Conservation (phyloP, 176 grass and related monocot genomes). For the Phragmites australis region DNA sequence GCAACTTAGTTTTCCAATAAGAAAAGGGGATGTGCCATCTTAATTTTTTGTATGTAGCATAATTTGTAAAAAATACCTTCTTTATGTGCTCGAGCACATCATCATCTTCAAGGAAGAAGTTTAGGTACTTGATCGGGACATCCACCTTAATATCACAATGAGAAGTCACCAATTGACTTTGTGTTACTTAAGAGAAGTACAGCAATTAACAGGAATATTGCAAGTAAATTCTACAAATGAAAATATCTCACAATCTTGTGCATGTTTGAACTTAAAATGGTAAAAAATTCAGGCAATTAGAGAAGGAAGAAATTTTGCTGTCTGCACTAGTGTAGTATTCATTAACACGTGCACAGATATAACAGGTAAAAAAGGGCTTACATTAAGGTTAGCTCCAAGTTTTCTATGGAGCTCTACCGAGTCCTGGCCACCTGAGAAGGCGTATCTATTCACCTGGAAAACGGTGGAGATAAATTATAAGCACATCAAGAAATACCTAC, state of each 20-base stretch:
- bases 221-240: background rate
- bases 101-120: conserved; percentile 99
- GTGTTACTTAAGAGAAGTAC: background rate
- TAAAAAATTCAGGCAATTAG: background rate
- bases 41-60: conserved; percentile 8
- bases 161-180: background rate
- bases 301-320: background rate
- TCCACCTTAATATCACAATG: conserved; percentile 69
- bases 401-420: conserved; percentile 81
- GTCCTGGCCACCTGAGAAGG: conserved; percentile 93
- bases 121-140: conserved; percentile 85
- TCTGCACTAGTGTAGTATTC: background rate
- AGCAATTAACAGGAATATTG: background rate
- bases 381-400: conserved; percentile 93
- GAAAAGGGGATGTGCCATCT: background rate
- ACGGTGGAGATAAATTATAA: conserved; percentile 22
- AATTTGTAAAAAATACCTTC: conserved; percentile 57
- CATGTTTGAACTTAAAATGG: background rate
- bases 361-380: conserved; percentile 10
- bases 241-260: background rate
- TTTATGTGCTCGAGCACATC: conserved; percentile 69
- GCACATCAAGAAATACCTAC: background rate
- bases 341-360: conserved; percentile 6
- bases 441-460: conserved; percentile 85
- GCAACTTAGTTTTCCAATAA: background rate